Evolutionary conservation across 106 monocot genomes (phyloP), one percentile per base, ranked within the genome.

Genomic region (Alisma plantagoaquatica): DNA sequence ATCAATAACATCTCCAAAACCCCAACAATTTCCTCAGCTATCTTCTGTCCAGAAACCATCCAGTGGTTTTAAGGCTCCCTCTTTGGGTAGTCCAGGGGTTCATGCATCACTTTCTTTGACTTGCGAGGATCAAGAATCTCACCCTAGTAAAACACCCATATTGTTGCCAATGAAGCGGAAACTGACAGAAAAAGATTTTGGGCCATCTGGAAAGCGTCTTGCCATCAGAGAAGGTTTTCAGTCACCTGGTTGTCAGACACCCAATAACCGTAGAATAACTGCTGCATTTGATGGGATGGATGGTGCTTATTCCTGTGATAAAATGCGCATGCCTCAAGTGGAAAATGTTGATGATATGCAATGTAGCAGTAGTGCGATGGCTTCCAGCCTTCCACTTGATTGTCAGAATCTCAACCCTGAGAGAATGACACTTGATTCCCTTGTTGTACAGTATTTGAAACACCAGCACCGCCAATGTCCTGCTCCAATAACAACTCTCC

Each of bases 401-500:
- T 33, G 43, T 28, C 79, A 77, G 2, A 54, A 56, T 51, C 81
- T 57, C 61, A 79, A 68, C 47, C 43, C n/a, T 10, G 94, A 98
- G 43, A 46, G 90, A 20, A 77, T 86, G 82, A 90, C 98, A 16
- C 90, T 98, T 15, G 98, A 98, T 31, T 79, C 90, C 22, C 49
- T 98, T 57, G 85, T 98, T 35, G 98, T 98, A 26, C 98, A 98
- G 29, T 98, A 90, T 33, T 72, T 98, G 63, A 98, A 98, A 70
- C 85, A 98, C 28, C 98, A 98, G 32, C 98, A 90, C 67, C 76
- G 98, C 11, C 90, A 98, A 33, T 98, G 98, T 46, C 85, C 98
- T 26, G 90, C 85, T 49, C 90, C 90, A 10, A 86, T 98, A 64
- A 98, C 98, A 21, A 98, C 98, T 43, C 60, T 98, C 19, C 98